These are phyloP conservation scores for Arthrobotrys entomopaga DNA, from an alignment of 2,329 filamentous ascomycete species.

Conservation along the genomic window DNA sequence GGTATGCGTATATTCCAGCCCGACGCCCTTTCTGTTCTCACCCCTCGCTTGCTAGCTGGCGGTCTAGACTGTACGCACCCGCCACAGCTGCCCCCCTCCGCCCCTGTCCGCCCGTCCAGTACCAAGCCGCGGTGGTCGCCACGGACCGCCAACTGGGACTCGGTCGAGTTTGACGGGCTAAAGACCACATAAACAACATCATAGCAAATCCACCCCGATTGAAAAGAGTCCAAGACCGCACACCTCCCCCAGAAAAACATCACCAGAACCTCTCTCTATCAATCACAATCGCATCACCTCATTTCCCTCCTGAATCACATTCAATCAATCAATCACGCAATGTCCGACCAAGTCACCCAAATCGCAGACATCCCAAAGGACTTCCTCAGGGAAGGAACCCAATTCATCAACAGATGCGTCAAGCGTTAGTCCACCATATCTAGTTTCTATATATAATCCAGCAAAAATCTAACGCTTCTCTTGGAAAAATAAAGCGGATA, in stretches of 20 bases:
- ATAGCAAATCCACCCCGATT: conserved; percentile 20
- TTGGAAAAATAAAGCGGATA: conserved; percentile 59
- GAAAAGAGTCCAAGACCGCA: conserved; percentile 1
- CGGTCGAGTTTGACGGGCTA: background rate
- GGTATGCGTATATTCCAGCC: conserved; percentile 26
- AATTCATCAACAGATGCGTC: conserved; percentile 72
- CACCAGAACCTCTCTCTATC: conserved; percentile 17
- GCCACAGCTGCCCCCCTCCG: conserved; percentile 2
- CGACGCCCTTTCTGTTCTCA: too few species aligned
- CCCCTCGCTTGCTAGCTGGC: too few species aligned
- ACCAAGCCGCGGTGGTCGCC: background rate
- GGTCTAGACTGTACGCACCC: conserved; percentile 2
- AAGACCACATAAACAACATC: conserved; percentile 55
- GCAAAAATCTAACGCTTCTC: background rate
- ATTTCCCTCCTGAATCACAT: conserved; percentile 17
- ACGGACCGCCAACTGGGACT: background rate
- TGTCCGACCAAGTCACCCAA: conserved; percentile 76
- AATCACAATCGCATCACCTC: conserved; percentile 4
- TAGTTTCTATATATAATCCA: background rate
- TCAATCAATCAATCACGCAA: conserved; percentile 61
- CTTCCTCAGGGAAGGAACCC: conserved; percentile 72
- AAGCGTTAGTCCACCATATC: conserved; percentile 66
- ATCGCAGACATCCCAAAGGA: conserved; percentile 75
- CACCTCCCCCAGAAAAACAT: conserved; percentile 7
- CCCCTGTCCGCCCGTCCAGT: background rate